phyloP scores from a whole-genome alignment of 1,139 yeast species.

The Yamadazyma dushanensis region DNA sequence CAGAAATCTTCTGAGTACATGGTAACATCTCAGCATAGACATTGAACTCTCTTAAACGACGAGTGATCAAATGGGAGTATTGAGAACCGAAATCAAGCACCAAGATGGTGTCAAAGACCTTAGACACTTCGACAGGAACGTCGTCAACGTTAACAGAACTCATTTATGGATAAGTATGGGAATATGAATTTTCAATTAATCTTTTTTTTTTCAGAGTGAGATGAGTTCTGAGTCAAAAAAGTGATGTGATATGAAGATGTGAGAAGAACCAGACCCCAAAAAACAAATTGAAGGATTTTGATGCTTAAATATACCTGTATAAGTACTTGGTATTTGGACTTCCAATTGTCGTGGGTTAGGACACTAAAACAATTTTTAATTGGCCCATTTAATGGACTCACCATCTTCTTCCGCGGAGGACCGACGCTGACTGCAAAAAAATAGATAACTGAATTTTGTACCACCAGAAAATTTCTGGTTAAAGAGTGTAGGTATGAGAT shows the following conservation, averaged over 20 bases:
- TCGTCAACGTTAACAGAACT: slow-evolving; percentile 20
- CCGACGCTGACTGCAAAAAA: slow-evolving; percentile 3
- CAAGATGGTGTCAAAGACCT: slow-evolving; percentile 91
- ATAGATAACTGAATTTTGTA: slow-evolving; percentile 1
- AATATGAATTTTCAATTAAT: not conserved
- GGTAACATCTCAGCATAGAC: slow-evolving; percentile 99
- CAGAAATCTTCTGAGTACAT: slow-evolving; percentile 94
- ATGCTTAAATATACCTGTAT: not conserved
- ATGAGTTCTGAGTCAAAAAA: slow-evolving; percentile 7
- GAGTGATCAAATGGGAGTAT: slow-evolving; percentile 93
- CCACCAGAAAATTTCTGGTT: slow-evolving; percentile 1
- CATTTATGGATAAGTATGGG: not conserved
- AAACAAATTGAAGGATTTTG: too few relatives aligned
- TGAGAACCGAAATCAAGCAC: slow-evolving; percentile 98
- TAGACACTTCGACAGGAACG: slow-evolving; percentile 64
- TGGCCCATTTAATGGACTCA: not conserved
- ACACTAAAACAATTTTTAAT: not conserved
- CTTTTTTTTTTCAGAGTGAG: slow-evolving; percentile 5
- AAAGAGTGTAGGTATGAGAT: slow-evolving; percentile 27
- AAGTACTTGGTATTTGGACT: not conserved
- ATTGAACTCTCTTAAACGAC: slow-evolving; percentile 97
- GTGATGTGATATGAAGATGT: too few relatives aligned
- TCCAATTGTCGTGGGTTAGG: not conserved
- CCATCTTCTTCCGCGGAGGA: slow-evolving; percentile 7
- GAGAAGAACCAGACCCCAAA: not conserved